Evolutionary conservation across 345 rosid genomes (phyloP).

Genomic region (Zanthoxylum bungeanum): DNA sequence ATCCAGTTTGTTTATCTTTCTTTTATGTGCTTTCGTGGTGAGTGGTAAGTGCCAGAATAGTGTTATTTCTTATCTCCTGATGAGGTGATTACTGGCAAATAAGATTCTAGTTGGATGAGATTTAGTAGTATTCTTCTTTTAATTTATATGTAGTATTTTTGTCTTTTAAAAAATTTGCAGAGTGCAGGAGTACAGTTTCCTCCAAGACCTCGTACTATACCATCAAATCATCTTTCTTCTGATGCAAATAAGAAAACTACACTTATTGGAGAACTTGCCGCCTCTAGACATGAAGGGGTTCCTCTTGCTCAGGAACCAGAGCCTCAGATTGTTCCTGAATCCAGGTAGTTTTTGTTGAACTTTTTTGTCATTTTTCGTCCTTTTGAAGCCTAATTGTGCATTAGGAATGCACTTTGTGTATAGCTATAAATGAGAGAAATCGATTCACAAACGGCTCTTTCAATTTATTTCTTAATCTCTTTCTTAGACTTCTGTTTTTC

Average conservation of each 20-base stretch:
- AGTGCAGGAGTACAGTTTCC: constrained; percentile 83
- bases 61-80: not conserved
- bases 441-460: not conserved
- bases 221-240: constrained; percentile 36
- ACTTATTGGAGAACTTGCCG: constrained; percentile 56
- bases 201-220: constrained; percentile 40
- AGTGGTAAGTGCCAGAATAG: not conserved
- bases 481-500: not conserved
- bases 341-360: constrained; percentile 49
- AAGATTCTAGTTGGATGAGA: not conserved
- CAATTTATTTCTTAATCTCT: not conserved
- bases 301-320: constrained; percentile 43
- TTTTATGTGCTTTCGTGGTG: not conserved
- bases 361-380: not conserved
- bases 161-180: too few species aligned
- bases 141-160: constrained; percentile 14
- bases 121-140: too few species aligned
- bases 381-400: not conserved
- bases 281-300: constrained; percentile 44
- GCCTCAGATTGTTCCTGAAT: constrained; percentile 56
- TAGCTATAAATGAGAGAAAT: not conserved
- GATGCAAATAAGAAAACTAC: constrained; percentile 39
- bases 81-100: not conserved
- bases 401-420: not conserved
- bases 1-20: not conserved